Percentiles rank a stretch among this genome's conserved stretches.
Conservation (phyloP, 192 early-diverging fungal species). For the Chytriomyces confervae region DNA sequence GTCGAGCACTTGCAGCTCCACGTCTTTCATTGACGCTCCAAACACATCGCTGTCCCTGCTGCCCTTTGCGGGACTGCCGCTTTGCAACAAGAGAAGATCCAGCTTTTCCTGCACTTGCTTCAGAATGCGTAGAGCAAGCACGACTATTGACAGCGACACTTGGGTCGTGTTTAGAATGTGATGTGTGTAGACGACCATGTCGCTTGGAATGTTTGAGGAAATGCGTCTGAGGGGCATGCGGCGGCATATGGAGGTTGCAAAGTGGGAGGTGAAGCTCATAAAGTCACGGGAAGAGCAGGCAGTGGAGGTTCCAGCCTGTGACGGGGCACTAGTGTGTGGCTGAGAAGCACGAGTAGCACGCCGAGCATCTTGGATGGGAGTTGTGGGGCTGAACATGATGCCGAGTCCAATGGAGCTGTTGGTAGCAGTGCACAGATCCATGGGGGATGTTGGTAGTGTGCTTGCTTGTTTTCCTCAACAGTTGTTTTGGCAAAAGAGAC, state of each 20-base stretch:
- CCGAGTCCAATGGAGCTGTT: conserved; percentile 9
- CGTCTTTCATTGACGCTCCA: not conserved
- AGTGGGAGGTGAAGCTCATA: conserved; percentile 13
- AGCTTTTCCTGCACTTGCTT: conserved; percentile 12
- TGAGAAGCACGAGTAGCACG: not conserved
- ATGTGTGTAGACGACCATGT: not conserved
- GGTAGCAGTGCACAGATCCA: not conserved
- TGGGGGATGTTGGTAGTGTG: no score
- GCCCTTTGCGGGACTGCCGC: not conserved
- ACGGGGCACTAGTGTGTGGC: not conserved
- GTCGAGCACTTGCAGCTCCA: not conserved
- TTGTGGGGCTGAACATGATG: conserved; percentile 10
- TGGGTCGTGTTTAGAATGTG: conserved; percentile 12
- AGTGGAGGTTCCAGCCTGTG: not conserved
- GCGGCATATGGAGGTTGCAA: not conserved
- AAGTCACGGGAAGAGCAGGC: conserved; percentile 6
- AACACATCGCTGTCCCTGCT: not conserved
- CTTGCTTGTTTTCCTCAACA: no score
- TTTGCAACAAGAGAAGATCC: not conserved
- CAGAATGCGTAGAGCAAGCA: conserved; percentile 7
- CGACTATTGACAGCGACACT: conserved; percentile 17
- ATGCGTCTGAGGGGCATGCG: not conserved
- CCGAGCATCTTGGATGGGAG: not conserved
- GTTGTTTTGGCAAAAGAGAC: no score
- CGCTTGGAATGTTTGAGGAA: not conserved